A percentile compares a stretch with the other conserved stretches of the same genome.
Evolutionary conservation across 2,329 filamentous ascomycete species (phyloP).

Genomic region (Cladorrhinum sp.): DNA sequence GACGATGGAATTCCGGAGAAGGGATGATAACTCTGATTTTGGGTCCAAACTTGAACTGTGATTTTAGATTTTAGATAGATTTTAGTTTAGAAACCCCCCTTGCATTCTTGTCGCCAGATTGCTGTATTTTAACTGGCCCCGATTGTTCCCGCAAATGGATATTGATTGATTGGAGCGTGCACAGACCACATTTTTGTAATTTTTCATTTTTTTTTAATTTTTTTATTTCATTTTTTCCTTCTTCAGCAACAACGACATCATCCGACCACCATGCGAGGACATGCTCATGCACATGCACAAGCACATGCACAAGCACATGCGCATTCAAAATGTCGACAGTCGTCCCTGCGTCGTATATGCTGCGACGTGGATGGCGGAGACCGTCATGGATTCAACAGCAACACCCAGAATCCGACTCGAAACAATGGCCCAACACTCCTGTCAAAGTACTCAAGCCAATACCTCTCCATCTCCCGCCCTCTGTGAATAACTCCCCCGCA

Average conservation of each 20-base stretch:
- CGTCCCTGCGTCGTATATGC: neutral
- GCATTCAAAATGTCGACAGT: neutral
- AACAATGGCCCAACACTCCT: neutral
- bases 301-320: too few species aligned
- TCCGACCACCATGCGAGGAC: too few species aligned
- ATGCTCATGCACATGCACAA: neutral
- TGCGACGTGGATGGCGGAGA: neutral
- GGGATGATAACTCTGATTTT: slow-evolving; percentile 1
- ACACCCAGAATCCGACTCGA: too few species aligned
- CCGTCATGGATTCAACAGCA: neutral
- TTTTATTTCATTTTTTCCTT: too few species aligned
- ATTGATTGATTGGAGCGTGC: neutral
- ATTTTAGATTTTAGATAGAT: too few species aligned
- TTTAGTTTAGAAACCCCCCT: too few species aligned
- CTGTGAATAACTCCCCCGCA: too few species aligned
- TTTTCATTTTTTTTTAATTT: neutral
- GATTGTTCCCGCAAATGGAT: too few species aligned
- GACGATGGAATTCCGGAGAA: slow-evolving; percentile 12
- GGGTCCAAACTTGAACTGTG: neutral
- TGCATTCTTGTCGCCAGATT: too few species aligned
- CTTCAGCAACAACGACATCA: too few species aligned
- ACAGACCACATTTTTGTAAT: neutral
- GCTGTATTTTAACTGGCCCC: too few species aligned
- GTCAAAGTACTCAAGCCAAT: neutral
- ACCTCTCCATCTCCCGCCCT: neutral